Base-by-base conservation (phyloP, 2,329 filamentous ascomycete genomes). In the Ascomycota sp. region DNA sequence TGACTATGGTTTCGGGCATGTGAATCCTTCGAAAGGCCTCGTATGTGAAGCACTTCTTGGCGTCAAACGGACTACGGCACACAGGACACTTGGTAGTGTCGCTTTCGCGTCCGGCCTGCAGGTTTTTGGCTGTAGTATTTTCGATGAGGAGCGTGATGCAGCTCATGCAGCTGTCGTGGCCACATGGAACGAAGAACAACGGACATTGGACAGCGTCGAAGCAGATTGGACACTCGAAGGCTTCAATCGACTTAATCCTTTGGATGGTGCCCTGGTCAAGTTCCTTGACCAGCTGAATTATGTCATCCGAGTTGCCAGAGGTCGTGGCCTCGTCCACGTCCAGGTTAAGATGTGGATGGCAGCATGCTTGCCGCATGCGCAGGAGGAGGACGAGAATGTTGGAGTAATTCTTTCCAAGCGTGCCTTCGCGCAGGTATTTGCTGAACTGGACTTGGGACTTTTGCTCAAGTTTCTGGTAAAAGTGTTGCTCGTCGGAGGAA, bases 211-310 rank as follows among this genome's bases (percentile, higher is more conserved):
- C 69, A 3, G 61, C 71, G 42, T 93, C 83, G 34, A 78, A 74
- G 47, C 83, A 93, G 13, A 89, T 72, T 0, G 79, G 79, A 43
- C 83, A 92, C 45, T 85, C 75, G 29, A 86, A 80, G 2, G 59
- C 64, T 1, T 70, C 59, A 1, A 49, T 46, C 2, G 43, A 46
- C 39, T 57, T 76, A 44, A 89, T 63, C 6, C 80, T 69, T n/a
- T 56, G 44, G 12, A 91, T 60, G 9, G 81, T 76, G 11, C 67
- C 56, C 1, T 49, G 39, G 5, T 57, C 48, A 8, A 93, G 56
- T 13, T 57, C 46, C 40, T 66, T 65, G 2, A 81, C 79, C 13
- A 80, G 60, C 2, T 61, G 58, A 10, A 69, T 43, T 45, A 80
- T 64, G 20, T 72, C 59, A 5, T 49, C 47, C 15, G 15, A 4